These are phyloP conservation scores for Chrysochromulina tobinii DNA, from an alignment of 78 protist genomes.

Conservation along the genomic window DNA sequence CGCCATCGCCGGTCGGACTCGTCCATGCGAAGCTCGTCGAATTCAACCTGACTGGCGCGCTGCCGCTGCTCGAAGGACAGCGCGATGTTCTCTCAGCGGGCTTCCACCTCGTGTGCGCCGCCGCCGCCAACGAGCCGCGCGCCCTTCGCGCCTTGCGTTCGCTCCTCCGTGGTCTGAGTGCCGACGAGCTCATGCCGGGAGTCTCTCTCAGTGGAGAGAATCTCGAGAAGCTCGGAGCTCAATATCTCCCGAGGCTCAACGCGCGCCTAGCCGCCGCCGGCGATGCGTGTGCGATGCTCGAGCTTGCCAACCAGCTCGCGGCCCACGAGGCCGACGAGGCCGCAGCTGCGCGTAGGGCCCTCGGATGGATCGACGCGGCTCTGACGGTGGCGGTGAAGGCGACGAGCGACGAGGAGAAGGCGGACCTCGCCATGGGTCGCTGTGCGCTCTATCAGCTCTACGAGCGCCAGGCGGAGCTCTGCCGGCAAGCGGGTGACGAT, in stretches of 20 bases:
- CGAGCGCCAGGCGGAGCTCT: too few species aligned
- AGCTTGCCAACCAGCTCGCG: not conserved
- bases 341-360: not conserved
- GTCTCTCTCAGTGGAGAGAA: not conserved
- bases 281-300: not conserved
- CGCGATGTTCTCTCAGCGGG: not conserved
- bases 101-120: conserved; percentile 18
- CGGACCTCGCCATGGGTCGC: too few species aligned
- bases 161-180: not conserved
- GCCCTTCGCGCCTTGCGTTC: conserved; percentile 11
- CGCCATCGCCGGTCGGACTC: too few species aligned
- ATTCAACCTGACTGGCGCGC: too few species aligned
- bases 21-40: not conserved
- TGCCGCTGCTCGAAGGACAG: not conserved
- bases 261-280: not conserved
- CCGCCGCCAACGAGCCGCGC: conserved; percentile 4
- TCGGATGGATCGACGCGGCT: not conserved
- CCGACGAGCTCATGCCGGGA: not conserved
- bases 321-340: not conserved
- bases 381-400: not conserved
- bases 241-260: not conserved
- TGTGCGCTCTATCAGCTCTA: too few species aligned
- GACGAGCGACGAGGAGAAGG: not conserved
- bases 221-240: not conserved
- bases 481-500: too few species aligned